phyloP scores from a whole-genome alignment of 2,329 filamentous ascomycete species.

The Ceratocystis harringtonii region DNA sequence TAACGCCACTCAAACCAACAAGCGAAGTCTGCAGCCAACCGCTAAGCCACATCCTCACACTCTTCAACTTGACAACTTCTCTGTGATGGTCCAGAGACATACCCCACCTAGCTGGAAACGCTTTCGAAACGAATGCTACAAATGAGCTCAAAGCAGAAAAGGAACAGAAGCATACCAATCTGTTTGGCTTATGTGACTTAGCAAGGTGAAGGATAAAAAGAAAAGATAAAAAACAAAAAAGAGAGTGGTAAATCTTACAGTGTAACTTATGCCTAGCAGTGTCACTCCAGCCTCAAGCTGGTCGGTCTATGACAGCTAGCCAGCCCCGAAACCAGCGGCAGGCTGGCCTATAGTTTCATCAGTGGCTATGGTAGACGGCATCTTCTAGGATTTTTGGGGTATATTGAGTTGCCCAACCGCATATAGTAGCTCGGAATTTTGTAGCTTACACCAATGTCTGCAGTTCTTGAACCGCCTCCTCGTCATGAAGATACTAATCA shows the following conservation, averaged over 20 bases:
- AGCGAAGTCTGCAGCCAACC: constrained; percentile 13
- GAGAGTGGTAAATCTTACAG: not conserved
- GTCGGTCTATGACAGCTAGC: not conserved
- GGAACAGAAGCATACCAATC: not conserved
- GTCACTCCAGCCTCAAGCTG: not conserved
- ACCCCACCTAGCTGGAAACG: not conserved
- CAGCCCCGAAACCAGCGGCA: not conserved
- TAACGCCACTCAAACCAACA: constrained; percentile 11
- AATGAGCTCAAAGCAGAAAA: not conserved
- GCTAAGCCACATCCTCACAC: not conserved
- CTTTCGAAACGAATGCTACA: not conserved
- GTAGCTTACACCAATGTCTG: too few relatives aligned
- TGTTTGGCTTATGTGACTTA: not conserved
- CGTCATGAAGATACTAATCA: too few relatives aligned
- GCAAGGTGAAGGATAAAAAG: too few relatives aligned
- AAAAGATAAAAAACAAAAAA: not conserved
- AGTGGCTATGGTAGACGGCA: not conserved
- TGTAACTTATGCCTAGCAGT: not conserved
- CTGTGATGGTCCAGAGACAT: constrained; percentile 1
- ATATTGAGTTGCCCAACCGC: too few relatives aligned
- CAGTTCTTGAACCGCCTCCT: too few relatives aligned
- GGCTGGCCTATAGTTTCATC: not conserved
- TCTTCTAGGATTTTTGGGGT: too few relatives aligned
- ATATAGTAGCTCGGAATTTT: too few relatives aligned
- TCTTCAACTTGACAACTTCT: not conserved